Evolutionary conservation across 345 rosid species (phyloP), one percentile per base, ranked within the genome.

Genomic region (Schrenkiella parvula): DNA sequence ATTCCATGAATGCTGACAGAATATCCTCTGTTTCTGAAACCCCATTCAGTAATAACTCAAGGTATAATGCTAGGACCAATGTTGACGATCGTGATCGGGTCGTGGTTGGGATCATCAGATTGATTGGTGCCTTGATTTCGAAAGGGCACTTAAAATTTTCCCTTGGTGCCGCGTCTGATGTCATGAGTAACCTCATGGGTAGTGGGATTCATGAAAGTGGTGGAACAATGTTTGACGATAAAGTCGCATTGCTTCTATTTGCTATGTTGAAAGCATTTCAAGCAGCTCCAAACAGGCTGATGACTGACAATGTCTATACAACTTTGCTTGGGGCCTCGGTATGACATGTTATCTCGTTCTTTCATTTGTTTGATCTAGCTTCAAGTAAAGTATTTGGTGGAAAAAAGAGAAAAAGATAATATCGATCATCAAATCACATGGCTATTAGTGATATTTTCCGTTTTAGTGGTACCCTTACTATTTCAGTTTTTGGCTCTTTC

Each of bases 241-340:
- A 85, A 82, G 95, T 95, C 69, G 79, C 95, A 54, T 86, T 95
- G 79, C 85, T 91, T 71, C 84, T 88, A 67, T 95, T 84, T 85
- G 88, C 97, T 46, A 71, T 95, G 80, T 89, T 85, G 74, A 95
- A 84, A 83, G 93, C 90, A 70, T 88, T 95, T 78, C 93, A 87
- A 76, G 92, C 96, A 32, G 97, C 96, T 75, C 95, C 97, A 68
- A 91, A 80, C 44, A 87, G 92, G 77, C 89, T 95, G 63, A 70
- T 95, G 91, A 91, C 97, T 0, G 75, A 77, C 58, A 89, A 83
- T 75, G 91, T 84, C 26, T 91, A 86, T 79, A 86, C 82, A 65
- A 87, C 99, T 79, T 80, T 95, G 81, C 81, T 95, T 64, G 97
- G 93, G 48, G 90, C 95, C 68, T 89, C 96, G 92, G 99, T 91